Evolutionary conservation across 2,329 filamentous ascomycete genomes (phyloP), one percentile per base, ranked within the genome.

Genomic region (Chaetomium strumarium): DNA sequence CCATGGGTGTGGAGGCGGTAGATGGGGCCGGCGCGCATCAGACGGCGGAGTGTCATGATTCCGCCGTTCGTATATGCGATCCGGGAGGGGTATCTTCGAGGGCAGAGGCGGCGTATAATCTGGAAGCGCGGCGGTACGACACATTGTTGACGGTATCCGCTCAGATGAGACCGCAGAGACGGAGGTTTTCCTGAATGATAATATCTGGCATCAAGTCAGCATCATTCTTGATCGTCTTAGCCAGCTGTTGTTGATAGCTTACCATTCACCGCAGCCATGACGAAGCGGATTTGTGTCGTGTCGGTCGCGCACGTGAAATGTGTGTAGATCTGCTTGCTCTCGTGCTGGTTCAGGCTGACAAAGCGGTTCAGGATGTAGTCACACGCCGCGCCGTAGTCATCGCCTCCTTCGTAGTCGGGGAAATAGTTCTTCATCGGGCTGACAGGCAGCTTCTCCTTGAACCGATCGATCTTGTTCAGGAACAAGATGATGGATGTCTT

Each of bases 201-300:
- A 99, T 99, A 75, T 99, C 93, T 96, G 62, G 2, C 46, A 20
- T 1, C 43, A 5, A 6, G 65, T 86, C 73, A 84, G 75, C 51
- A 58, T 41, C 3, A n/a, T 8, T n/a, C 5, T 5, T 31, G 30
- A 11, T n/a, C 11, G n/a, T 16, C 14, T 13, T 3, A 4, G 1
- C 14, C 4, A 6, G 29, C n/a, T n/a, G 12, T 16, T 12, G 4
- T 29, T 11, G 4, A 31, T n/a, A 41, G 70, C 85, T 66, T 80
- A 96, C 91, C 91, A 75, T 99, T 99, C 67, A 99, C 93, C 62
- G 93, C 93, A 57, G 92, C 91, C 93, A 99, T 99, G 74, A 99
- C 93, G 78, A 99, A 97, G 68, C 93, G 86, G 66, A 99, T 99
- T 73, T 99, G 93, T 66, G 93, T 96, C 31, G 93, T 99, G 69